These are phyloP conservation scores for Lathyrus tuberosus DNA, from an alignment of 306 rosid genomes.

Conservation along the genomic window DNA sequence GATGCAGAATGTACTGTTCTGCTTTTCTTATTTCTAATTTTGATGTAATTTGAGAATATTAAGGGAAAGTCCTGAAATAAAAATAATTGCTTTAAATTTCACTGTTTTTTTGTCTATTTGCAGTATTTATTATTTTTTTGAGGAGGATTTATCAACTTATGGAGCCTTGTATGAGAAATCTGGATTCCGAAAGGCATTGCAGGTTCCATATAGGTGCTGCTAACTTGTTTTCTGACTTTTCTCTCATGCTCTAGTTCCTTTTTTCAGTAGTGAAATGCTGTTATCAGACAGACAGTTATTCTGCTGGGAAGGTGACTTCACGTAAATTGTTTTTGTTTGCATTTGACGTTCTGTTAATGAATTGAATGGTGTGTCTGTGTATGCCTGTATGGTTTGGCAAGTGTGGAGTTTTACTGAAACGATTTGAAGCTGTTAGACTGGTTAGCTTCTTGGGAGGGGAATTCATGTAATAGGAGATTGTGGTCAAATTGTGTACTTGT, in stretches of 20 bases:
- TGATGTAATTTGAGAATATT: no score
- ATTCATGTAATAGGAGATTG: no score
- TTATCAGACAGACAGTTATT: neutral
- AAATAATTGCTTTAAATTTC: no score
- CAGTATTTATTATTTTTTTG: constrained; percentile 25
- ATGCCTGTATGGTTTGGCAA: neutral
- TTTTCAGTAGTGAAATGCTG: constrained; percentile 13
- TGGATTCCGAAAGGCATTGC: constrained; percentile 67
- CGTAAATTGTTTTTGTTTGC: constrained; percentile 32
- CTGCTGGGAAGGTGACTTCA: neutral
- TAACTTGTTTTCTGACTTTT: constrained; percentile 15
- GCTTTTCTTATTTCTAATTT: no score
- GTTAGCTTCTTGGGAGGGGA: no score
- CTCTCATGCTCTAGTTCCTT: neutral
- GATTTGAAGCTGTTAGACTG: no score
- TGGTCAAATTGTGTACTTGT: no score
- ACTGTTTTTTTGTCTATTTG: no score
- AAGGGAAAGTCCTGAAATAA: no score
- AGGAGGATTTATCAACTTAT: constrained; percentile 69
- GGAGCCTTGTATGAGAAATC: constrained; percentile 73
- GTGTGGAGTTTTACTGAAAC: neutral
- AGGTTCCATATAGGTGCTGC: constrained; percentile 73
- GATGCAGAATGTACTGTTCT: no score
- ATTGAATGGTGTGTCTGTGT: neutral
- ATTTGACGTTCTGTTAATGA: constrained; percentile 33